Conservation (phyloP, 78 protist genomes). For the Chrysochromulina tobinii region DNA sequence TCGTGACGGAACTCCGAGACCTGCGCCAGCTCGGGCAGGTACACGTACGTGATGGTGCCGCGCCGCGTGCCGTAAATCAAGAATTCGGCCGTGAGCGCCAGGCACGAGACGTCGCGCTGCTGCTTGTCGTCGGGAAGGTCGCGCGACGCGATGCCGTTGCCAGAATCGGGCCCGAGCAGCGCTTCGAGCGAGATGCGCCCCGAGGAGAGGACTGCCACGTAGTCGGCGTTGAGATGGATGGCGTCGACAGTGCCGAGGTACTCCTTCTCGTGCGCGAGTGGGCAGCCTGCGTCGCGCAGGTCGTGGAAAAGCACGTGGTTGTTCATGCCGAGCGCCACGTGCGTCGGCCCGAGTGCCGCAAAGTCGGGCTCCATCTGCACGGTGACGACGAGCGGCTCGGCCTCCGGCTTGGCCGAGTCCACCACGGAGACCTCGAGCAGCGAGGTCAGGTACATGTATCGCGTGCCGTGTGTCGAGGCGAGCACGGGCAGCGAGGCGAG, state of each 20-base stretch:
- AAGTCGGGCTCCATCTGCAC: conserved; percentile 59
- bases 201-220: conserved; percentile 61
- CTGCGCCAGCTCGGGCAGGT: conserved; percentile 29
- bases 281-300: not conserved
- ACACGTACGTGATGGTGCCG: conserved; percentile 46
- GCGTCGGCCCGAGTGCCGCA: conserved; percentile 49
- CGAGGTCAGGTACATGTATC: conserved; percentile 46
- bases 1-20: conserved; percentile 45
- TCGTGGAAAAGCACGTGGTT: conserved; percentile 62
- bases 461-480: not conserved
- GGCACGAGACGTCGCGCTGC: conserved; percentile 11
- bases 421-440: conserved; percentile 63
- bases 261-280: conserved; percentile 8
- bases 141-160: not conserved
- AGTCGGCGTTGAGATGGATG: conserved; percentile 3
- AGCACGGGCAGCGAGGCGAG: conserved; percentile 66
- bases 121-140: not conserved
- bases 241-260: conserved; percentile 45
- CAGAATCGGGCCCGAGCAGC: not conserved
- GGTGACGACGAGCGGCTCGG: not conserved
- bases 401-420: not conserved
- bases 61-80: conserved; percentile 50
- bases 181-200: conserved; percentile 49
- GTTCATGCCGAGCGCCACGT: conserved; percentile 65
- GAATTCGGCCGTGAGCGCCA: conserved; percentile 54